phyloP scores from a whole-genome alignment of 306 rosid species.

The Castanea mollissima region DNA sequence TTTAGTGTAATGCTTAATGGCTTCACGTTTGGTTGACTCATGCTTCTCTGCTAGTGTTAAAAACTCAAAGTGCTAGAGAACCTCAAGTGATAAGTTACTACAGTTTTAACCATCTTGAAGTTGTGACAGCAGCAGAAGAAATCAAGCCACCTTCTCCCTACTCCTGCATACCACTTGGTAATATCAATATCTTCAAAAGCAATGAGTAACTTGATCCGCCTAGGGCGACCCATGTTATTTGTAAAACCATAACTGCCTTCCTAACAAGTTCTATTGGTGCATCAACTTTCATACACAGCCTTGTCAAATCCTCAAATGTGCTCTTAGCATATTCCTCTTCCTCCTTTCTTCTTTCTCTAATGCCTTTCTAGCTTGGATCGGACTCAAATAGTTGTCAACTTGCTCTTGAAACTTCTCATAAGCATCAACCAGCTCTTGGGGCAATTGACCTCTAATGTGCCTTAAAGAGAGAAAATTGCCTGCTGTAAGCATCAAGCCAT shows the following conservation, averaged over 20 bases:
- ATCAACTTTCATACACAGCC: constrained; percentile 75
- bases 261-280: constrained; percentile 72
- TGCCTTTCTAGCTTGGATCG: constrained; percentile 48
- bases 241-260: constrained; percentile 84
- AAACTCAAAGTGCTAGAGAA: too few relatives aligned
- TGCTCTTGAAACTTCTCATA: constrained; percentile 81
- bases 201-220: too few relatives aligned
- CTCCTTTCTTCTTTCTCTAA: constrained; percentile 68
- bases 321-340: constrained; percentile 72
- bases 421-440: constrained; percentile 69
- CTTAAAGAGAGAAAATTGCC: constrained; percentile 72
- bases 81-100: too few relatives aligned
- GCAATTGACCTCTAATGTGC: constrained; percentile 74
- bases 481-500: constrained; percentile 61
- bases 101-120: too few relatives aligned
- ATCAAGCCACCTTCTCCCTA: too few relatives aligned
- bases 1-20: constrained; percentile 21
- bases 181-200: too few relatives aligned
- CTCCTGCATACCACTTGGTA: too few relatives aligned
- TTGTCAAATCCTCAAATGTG: constrained; percentile 78
- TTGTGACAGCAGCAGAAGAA: too few relatives aligned
- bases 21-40: too few relatives aligned
- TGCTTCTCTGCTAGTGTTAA: too few relatives aligned
- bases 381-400: constrained; percentile 71
- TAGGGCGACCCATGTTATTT: constrained; percentile 9